Base-by-base conservation (phyloP, 164 flowering plant genomes). In the Liquidambar formosana region DNA sequence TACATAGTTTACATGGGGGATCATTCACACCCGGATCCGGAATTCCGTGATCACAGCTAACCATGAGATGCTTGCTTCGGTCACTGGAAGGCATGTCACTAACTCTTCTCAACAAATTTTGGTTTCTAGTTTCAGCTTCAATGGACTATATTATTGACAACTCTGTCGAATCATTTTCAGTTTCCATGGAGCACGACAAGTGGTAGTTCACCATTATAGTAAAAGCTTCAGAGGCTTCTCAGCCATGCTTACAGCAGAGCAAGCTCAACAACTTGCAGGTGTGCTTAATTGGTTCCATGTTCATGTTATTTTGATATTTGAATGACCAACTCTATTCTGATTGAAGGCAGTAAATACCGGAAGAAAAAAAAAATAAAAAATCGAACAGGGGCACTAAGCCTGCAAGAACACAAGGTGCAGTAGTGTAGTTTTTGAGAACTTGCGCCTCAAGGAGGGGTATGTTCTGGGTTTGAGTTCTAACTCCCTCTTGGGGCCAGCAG, bases 1-100 rank as follows among this genome's bases (percentile, higher is more conserved):
- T 83, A 81, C 65, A 67, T 83, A 18, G 82, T 79, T 22, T 83
- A 81, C 82, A 83, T 81, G 83, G 86, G 86, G 0, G 73, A 75
- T 25, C 79, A 75, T 63, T 66, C 84, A 0, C 71, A 72, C 67
- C 76, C 80, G 12, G 66, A 71, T 46, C 70, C 80, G 25, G 78
- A 83, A 33, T 33, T 75, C 80, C 2, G 81, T 77, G 22, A 73
- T 79, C 51, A 28, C 8, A 61, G 80, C 83, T 41, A 81, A 83
- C 74, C 84, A 83, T 63, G 71, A 77, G 61, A 56, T 77, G 45
- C 78, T 83, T 54, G 58, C 81, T 74, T 81, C 80, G 38, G 75
- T 79, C 16, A 68, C 65, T 5, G 81, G 77, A 61, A 81, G 86
- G 86, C 54, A 77, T 4, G 63, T 26, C 47, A 16, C 62, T 62